Evolutionary conservation across 768 basidiomycete species (phyloP).

Genomic region (Piloderma croceum): DNA sequence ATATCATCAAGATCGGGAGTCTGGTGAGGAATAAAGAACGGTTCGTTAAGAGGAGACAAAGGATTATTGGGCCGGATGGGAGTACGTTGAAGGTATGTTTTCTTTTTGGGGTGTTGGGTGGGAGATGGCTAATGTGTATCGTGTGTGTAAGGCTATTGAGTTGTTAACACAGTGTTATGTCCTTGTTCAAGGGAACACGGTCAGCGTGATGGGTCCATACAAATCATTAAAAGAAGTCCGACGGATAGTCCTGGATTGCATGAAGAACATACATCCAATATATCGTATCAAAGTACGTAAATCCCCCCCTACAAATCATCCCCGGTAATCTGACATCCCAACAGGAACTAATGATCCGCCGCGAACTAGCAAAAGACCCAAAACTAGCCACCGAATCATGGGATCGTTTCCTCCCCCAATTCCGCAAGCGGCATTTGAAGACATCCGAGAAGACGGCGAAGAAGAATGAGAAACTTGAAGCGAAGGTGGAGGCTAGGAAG

Average conservation of each 20-base stretch:
- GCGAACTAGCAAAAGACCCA: constrained; percentile 96
- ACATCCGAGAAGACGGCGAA: constrained; percentile 90
- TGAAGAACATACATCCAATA: constrained; percentile 99
- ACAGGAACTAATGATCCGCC: constrained; percentile 96
- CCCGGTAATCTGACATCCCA: neutral
- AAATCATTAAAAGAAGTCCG: constrained; percentile 95
- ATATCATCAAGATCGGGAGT: constrained; percentile 97
- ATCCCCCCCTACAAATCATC: constrained; percentile 7
- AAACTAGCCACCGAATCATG: constrained; percentile 90
- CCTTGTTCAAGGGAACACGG: constrained; percentile 95
- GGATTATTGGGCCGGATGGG: constrained; percentile 96
- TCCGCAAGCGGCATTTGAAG: constrained; percentile 87
- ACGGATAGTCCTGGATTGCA: constrained; percentile 94
- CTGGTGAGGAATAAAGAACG: constrained; percentile 92
- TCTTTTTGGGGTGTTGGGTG: too few species aligned
- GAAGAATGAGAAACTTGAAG: constrained; percentile 70
- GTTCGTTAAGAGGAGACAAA: constrained; percentile 91
- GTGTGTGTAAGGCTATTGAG: constrained; percentile 81
- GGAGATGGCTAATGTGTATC: too few species aligned
- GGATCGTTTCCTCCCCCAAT: constrained; percentile 96
- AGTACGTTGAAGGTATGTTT: constrained; percentile 91
- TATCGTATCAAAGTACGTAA: constrained; percentile 87
- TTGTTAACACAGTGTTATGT: constrained; percentile 95
- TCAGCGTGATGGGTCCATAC: constrained; percentile 95
- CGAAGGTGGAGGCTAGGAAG: constrained; percentile 57